Conservation (phyloP, 1,139 yeast genomes). For the Chernovozyma sophiae-reginae region DNA sequence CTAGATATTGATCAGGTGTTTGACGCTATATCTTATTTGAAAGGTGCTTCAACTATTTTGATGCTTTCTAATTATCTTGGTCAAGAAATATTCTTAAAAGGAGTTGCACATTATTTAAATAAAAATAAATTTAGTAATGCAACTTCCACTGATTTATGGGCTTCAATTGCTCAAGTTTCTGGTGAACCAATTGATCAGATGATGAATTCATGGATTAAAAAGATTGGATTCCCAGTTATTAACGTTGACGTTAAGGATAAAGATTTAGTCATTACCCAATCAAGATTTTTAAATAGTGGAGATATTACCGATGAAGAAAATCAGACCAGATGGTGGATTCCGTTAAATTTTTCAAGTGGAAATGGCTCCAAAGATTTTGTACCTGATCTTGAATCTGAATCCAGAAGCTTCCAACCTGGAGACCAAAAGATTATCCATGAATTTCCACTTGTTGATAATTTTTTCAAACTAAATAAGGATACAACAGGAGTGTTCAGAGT, state of each 20-base stretch:
- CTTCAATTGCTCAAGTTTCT: conserved; percentile 64
- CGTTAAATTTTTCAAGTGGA: conserved; percentile 46
- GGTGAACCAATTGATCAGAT: conserved; percentile 68
- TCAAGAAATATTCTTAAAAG: conserved; percentile 59
- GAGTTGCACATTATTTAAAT: conserved; percentile 68
- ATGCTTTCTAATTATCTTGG: conserved; percentile 73
- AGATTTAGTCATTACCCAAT: conserved; percentile 54
- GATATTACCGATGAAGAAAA: conserved; percentile 74
- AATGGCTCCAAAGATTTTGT: conserved; percentile 7
- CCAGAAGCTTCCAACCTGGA: conserved; percentile 9
- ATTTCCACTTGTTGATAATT: conserved; percentile 18
- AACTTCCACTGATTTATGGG: conserved; percentile 77
- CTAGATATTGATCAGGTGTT: conserved; percentile 55
- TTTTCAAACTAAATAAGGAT: conserved; percentile 60
- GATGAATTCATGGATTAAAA: conserved; percentile 81
- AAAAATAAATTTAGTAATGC: conserved; percentile 74
- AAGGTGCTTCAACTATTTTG: conserved; percentile 73
- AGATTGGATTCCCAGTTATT: conserved; percentile 81
- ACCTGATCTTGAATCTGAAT: conserved; percentile 13
- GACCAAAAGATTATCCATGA: conserved; percentile 17
- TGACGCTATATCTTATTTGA: conserved; percentile 63
- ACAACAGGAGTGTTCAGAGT: conserved; percentile 67
- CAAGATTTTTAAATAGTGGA: conserved; percentile 75
- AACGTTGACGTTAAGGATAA: conserved; percentile 49
- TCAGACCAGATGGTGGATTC: conserved; percentile 73